Percentiles rank a stretch among this genome's conserved stretches.
Evolutionary conservation across 139 green algal species (phyloP).

Genomic region (Picochlorum costavermella): DNA sequence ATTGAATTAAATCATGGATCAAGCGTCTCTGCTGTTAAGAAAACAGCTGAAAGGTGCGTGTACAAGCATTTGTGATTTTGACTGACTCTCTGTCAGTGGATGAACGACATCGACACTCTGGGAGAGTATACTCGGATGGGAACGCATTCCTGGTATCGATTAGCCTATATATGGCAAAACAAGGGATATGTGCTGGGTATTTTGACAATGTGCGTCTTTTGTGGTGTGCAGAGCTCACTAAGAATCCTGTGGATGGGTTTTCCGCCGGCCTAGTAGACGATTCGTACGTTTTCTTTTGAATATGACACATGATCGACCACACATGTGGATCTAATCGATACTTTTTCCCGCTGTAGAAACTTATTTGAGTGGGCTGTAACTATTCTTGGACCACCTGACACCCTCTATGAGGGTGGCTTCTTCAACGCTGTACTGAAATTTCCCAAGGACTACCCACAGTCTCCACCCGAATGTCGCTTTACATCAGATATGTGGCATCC

Average conservation of each 20-base stretch:
- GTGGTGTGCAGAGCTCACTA: conserved; percentile 78
- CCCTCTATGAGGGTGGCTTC: conserved; percentile 98
- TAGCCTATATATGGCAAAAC: too few species aligned
- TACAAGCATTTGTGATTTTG: too few species aligned
- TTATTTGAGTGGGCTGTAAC: conserved; percentile 97
- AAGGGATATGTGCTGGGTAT: too few species aligned
- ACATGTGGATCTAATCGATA: background rate
- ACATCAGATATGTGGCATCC: conserved; percentile 98
- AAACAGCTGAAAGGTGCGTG: conserved; percentile 88
- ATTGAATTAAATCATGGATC: conserved; percentile 32
- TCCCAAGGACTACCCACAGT: conserved; percentile 96
- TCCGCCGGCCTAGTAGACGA: conserved; percentile 95
- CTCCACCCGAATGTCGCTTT: conserved; percentile 86
- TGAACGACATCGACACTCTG: background rate
- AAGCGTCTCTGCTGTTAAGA: conserved; percentile 75
- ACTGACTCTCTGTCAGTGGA: background rate
- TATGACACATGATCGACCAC: background rate
- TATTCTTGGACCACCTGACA: conserved; percentile 96
- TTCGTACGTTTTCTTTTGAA: conserved; percentile 23
- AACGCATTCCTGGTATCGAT: too few species aligned
- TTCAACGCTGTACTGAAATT: conserved; percentile 95
- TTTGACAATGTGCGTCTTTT: too few species aligned
- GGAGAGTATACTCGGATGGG: too few species aligned
- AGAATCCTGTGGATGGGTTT: conserved; percentile 96
- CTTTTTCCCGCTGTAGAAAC: conserved; percentile 41